phyloP scores from a whole-genome alignment of 2,329 filamentous ascomycete species.

The Thielaviopsis musarum region DNA sequence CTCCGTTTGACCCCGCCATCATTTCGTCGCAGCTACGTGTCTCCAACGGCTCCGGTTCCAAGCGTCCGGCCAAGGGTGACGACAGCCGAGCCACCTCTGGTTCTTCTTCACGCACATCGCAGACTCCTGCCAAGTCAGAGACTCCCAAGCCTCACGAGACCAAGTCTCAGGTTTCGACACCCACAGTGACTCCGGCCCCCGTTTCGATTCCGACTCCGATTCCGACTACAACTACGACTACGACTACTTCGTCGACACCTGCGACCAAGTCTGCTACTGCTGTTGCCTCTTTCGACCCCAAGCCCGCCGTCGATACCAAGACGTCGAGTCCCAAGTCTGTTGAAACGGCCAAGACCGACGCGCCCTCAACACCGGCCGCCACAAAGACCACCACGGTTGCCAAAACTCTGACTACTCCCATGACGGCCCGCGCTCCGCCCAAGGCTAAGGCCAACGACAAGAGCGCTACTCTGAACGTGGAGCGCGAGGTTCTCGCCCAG shows the following conservation, averaged over 20 bases:
- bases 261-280: slow-evolving; percentile 21
- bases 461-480: slow-evolving; percentile 43
- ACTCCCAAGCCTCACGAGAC: slow-evolving; percentile 4
- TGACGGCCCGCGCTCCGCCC: slow-evolving; percentile 25
- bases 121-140: slow-evolving; percentile 2
- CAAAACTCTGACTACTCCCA: slow-evolving; percentile 19
- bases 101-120: slow-evolving; percentile 4
- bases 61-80: slow-evolving; percentile 5
- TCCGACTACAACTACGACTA: neutral
- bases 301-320: slow-evolving; percentile 16
- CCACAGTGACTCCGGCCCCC: neutral
- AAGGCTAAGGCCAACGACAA: slow-evolving; percentile 26
- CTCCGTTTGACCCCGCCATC: slow-evolving; percentile 72
- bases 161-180: slow-evolving; percentile 1
- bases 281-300: slow-evolving; percentile 19
- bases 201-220: neutral
- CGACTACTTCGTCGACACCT: slow-evolving; percentile 5
- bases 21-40: slow-evolving; percentile 60
- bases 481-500: slow-evolving; percentile 41
- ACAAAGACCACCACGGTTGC: slow-evolving; percentile 8
- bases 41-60: slow-evolving; percentile 2
- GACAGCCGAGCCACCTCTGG: neutral
- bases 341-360: slow-evolving; percentile 17
- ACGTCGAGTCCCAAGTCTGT: slow-evolving; percentile 6
- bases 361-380: slow-evolving; percentile 14